Percentiles rank a stretch among this genome's conserved stretches.
Evolutionary conservation across 169 alveolate genomes (phyloP).

Genomic region (Eimeria praecox): DNA sequence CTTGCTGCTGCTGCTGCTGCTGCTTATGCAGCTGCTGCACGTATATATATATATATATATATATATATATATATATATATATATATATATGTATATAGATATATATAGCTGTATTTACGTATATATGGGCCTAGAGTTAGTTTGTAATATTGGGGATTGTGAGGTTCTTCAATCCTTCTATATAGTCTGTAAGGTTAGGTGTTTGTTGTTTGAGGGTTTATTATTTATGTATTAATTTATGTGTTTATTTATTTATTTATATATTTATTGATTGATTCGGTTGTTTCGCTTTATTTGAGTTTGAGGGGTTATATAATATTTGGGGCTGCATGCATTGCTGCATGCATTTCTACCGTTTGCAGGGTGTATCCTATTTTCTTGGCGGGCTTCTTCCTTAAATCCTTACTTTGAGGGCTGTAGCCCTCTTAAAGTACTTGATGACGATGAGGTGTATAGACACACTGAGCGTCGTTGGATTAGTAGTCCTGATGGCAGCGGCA

Average conservation of each 20-base stretch:
- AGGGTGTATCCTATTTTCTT: slow-evolving; percentile 70
- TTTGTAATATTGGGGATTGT: too few relatives aligned
- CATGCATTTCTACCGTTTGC: slow-evolving; percentile 7
- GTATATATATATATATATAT: too few relatives aligned
- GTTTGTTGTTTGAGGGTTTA: too few relatives aligned
- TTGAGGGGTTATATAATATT: neutral
- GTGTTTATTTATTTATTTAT: too few relatives aligned
- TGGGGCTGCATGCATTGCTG: slow-evolving; percentile 12
- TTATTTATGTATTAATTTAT: too few relatives aligned
- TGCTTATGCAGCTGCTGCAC: slow-evolving; percentile 28
- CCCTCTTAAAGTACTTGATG: slow-evolving; percentile 84
- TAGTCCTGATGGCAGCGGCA: slow-evolving; percentile 88
- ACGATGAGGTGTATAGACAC: slow-evolving; percentile 86
- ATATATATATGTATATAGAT: too few relatives aligned
- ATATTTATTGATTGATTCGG: neutral
- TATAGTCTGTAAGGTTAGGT: too few relatives aligned
- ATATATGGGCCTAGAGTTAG: too few relatives aligned
- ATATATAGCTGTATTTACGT: too few relatives aligned
- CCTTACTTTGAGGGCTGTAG: slow-evolving; percentile 87
- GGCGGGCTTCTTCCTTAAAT: slow-evolving; percentile 87
- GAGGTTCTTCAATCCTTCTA: too few relatives aligned
- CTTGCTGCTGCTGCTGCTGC: neutral
- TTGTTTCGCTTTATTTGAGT: neutral
- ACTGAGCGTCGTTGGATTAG: slow-evolving; percentile 86
- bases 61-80: too few relatives aligned